Base-by-base conservation (phyloP, 768 basidiomycete genomes). In the Agrocybe chaxingu region DNA sequence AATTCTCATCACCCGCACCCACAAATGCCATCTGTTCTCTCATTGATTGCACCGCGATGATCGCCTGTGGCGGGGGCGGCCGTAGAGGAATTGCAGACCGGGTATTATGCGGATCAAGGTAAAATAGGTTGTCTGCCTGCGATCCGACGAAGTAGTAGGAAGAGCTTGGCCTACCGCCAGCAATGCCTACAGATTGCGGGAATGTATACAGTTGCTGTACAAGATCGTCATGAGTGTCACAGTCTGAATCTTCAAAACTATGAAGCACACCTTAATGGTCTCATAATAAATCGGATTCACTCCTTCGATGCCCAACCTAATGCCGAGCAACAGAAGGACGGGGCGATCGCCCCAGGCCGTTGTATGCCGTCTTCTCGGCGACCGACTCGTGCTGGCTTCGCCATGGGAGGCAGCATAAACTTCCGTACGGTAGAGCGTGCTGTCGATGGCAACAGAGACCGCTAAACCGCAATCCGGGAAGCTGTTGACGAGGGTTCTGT, bases 111-210 rank as follows among this genome's bases (percentile, higher is more conserved):
- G 88, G 87, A 67, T 90, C 85, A 33, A 90, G 80, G 61, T 92
- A 89, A 62, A 92, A 86, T 6, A 98, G 77, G 43, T 84, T 88
- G 55, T 94, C 89, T 3, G 85, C 87, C 64, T 99, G 96, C 0
- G 86, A 79, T 11, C 92, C 96, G 42, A 99, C 90, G 62, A 99
- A 99, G 67, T 98, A 99, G 67, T 97, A 98, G 0, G 94, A 97
- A 0, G 92, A 94, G n/a, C 90, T 90, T 0, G 96, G 97, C 16
- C 97, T 80, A 2, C 96, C 96, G 35, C 97, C 96, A 0, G 96
- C 94, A 47, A 99, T 98, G 36, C 96, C 97, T 34, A 97, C 89
- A 2, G 88, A 92, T 70, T 98, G 96, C 0, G 95, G 95, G 67
- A 94, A 92, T 0, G 89, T 90, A 64, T 94, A 98, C 31, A 98